Conservation (phyloP, 139 green algal species). For the Closterium sp. region DNA sequence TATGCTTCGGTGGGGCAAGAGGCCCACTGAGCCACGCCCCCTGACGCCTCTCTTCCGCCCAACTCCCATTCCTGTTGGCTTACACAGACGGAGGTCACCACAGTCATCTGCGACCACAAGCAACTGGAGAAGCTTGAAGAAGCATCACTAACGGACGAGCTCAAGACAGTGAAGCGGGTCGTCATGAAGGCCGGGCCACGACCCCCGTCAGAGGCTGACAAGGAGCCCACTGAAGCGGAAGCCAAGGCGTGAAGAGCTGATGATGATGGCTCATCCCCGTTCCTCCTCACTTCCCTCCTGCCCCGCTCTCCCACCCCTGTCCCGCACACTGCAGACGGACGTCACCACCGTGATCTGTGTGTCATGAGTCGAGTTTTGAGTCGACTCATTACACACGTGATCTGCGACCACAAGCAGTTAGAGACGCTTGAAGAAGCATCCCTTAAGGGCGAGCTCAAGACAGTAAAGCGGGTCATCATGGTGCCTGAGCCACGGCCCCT, state of each 20-base stretch:
- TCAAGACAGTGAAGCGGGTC: conserved; percentile 20
- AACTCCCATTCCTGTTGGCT: not conserved
- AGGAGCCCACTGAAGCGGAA: no score
- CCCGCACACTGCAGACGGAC: conserved; percentile 38
- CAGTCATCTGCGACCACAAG: conserved; percentile 38
- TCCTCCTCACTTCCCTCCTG: not conserved
- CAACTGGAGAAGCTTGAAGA: conserved; percentile 26
- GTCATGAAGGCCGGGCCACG: conserved; percentile 1
- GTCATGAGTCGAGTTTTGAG: no score
- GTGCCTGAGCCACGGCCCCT: no score
- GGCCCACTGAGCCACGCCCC: not conserved
- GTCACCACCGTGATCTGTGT: conserved; percentile 37
- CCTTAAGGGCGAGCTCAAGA: no score
- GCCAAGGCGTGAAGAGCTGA: not conserved
- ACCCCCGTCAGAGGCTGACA: no score
- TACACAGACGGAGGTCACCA: conserved; percentile 40
- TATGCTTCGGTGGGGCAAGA: conserved; percentile 54
- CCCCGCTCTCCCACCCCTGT: no score
- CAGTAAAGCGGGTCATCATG: no score
- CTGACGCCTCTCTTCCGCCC: not conserved
- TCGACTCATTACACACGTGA: no score
- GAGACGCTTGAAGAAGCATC: no score
- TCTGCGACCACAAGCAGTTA: no score
- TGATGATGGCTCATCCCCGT: no score
- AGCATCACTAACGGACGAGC: not conserved